phyloP scores from a whole-genome alignment of 495 filamentous ascomycete species.

The Aspergillus hancockii region DNA sequence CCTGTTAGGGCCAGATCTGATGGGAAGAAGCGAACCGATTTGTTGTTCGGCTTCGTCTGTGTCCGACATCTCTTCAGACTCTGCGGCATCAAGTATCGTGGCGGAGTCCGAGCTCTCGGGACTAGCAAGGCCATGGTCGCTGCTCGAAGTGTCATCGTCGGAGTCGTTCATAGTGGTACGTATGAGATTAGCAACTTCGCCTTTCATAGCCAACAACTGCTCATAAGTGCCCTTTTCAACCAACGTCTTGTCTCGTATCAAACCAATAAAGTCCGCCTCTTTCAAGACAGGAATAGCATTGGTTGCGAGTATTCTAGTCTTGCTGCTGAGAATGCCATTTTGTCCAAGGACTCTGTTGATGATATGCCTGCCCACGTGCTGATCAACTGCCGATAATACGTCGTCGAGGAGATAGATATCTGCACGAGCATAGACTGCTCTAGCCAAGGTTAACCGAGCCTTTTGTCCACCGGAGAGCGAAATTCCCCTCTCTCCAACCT shows the following conservation, averaged over 20 bases:
- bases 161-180: slow-evolving; percentile 71
- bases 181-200: slow-evolving; percentile 82
- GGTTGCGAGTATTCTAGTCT: slow-evolving; percentile 92
- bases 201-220: slow-evolving; percentile 90
- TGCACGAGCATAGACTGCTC: slow-evolving; percentile 96
- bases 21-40: slow-evolving; percentile 68
- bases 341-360: slow-evolving; percentile 90
- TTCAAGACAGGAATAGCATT: slow-evolving; percentile 92
- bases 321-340: slow-evolving; percentile 77
- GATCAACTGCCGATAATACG: slow-evolving; percentile 92
- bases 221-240: slow-evolving; percentile 86
- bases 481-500: slow-evolving; percentile 96
- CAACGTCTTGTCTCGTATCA: slow-evolving; percentile 81
- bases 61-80: slow-evolving; percentile 51
- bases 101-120: slow-evolving; percentile 54
- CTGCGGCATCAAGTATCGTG: slow-evolving; percentile 52
- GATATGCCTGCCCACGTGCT: slow-evolving; percentile 93
- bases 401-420: slow-evolving; percentile 97
- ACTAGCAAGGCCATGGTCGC: slow-evolving; percentile 51
- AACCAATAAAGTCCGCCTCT: slow-evolving; percentile 81
- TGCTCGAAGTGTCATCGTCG: slow-evolving; percentile 57
- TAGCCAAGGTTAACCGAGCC: slow-evolving; percentile 88
- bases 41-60: slow-evolving; percentile 73
- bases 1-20: slow-evolving; percentile 58
- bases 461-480: slow-evolving; percentile 97